Base-by-base conservation (phyloP, 164 flowering plant genomes). In the Amborella trichopoda region DNA sequence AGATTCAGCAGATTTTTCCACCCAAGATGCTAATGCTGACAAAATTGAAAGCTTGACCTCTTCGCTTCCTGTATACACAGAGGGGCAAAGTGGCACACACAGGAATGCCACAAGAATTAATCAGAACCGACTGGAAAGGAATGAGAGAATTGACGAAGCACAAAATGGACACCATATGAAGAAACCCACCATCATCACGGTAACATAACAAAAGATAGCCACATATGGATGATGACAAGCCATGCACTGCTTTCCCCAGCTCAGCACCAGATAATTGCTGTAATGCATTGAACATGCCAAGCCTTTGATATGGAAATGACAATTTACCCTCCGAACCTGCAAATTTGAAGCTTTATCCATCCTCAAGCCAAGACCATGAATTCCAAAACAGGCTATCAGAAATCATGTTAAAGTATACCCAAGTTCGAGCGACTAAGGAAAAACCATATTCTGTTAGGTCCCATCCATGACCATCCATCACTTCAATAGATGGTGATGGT, bases 281-380 rank as follows among this genome's bases (percentile, higher is more conserved):
- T 28, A 93, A 24, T 5, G 86, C 78, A 69, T 64, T 85, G 45
- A 88, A 61, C 95, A 79, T 83, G 16, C 96, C 99, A 66, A 81
- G 63, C 61, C 97, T 68, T 63, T 93, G 99, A 58, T 93, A 81
- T 33, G 95, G 85, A 67, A 75, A 88, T 48, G 83, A 56, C 46
- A 93, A 78, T 62, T 96, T 81, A 39, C 99, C 99, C 67, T 93
- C 99, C 33, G 97, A 85, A 27, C 99, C 99, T 93, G 81, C 53
- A 30, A 30, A n/a, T n/a, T n/a, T n/a, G n/a, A n/a, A n/a, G n/a
- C n/a, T n/a, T n/a, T n/a, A n/a, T n/a, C n/a, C n/a, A n/a, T n/a
- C n/a, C n/a, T n/a, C n/a, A n/a, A n/a, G n/a, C n/a, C n/a, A n/a
- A n/a, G n/a, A n/a, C n/a, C n/a, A n/a, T n/a, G n/a, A n/a, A n/a